phyloP scores from a whole-genome alignment of 495 filamentous ascomycete genomes.

The Penicillium riverlandense region DNA sequence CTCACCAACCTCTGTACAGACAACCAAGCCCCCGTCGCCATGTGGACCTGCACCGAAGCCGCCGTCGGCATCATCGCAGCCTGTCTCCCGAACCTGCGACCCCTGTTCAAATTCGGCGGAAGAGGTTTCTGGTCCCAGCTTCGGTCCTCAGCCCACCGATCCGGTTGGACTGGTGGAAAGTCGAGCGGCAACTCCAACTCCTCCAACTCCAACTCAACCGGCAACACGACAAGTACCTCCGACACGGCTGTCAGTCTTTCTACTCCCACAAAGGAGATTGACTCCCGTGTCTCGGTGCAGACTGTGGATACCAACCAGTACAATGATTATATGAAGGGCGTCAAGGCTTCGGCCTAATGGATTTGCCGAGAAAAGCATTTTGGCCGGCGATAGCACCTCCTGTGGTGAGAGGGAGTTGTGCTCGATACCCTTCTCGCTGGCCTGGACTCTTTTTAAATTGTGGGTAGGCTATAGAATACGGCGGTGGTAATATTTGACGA shows the following conservation, averaged over 20 bases:
- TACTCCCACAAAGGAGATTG: background rate
- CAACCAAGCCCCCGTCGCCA: conserved; percentile 18
- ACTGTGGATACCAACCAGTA: background rate
- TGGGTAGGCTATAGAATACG: no score
- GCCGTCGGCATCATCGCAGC: conserved; percentile 20
- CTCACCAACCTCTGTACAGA: conserved; percentile 8
- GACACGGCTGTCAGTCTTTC: background rate
- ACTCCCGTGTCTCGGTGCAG: background rate
- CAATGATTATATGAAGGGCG: background rate
- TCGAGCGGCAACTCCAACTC: background rate
- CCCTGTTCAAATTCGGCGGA: conserved; percentile 12
- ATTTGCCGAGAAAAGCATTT: no score
- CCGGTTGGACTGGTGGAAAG: background rate
- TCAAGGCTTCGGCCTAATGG: background rate
- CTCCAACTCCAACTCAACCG: conserved; percentile 2
- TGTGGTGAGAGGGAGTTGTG: no score
- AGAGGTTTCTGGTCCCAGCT: conserved; percentile 17
- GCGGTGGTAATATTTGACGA: no score
- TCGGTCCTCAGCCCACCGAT: conserved; percentile 8
- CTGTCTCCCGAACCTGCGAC: conserved; percentile 20
- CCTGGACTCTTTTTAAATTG: no score
- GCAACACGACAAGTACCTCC: conserved; percentile 4
- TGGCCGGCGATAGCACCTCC: no score
- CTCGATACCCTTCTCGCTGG: no score
- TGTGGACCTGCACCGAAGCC: conserved; percentile 22